A percentile compares a stretch with the other conserved stretches of the same genome.
Conservation (phyloP, 2,329 filamentous ascomycete species). For the Passalora sequoiae region DNA sequence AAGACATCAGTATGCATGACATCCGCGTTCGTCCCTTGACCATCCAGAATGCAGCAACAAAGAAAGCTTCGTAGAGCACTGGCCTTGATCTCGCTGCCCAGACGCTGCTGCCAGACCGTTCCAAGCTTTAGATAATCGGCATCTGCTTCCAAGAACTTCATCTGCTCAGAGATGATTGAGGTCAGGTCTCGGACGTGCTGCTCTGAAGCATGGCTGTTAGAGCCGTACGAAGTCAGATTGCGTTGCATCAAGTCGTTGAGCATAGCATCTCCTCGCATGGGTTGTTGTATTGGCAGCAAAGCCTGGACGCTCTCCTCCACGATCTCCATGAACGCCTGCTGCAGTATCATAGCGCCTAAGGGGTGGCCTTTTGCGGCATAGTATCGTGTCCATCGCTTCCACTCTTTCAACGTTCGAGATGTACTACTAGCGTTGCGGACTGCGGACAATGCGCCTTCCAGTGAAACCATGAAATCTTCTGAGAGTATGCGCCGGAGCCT, state of each 20-base stretch:
- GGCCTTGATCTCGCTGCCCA: slow-evolving; percentile 81
- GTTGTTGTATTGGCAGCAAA: slow-evolving; percentile 21
- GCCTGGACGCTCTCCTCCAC: slow-evolving; percentile 45
- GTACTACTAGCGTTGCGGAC: slow-evolving; percentile 72
- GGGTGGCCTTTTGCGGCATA: slow-evolving; percentile 77
- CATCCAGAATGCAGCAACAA: slow-evolving; percentile 77
- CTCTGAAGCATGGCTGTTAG: slow-evolving; percentile 26
- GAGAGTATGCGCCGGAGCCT: slow-evolving; percentile 69
- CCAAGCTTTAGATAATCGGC: slow-evolving; percentile 85
- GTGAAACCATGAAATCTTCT: slow-evolving; percentile 74
- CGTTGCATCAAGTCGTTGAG: slow-evolving; percentile 29
- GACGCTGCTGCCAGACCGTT: slow-evolving; percentile 76
- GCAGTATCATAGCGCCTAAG: slow-evolving; percentile 83
- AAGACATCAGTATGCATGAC: slow-evolving; percentile 56
- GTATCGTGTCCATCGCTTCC: slow-evolving; percentile 79
- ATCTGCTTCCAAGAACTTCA: slow-evolving; percentile 79
- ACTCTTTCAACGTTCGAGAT: slow-evolving; percentile 67
- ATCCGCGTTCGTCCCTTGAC: slow-evolving; percentile 62
- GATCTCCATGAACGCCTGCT: slow-evolving; percentile 81
- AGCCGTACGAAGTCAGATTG: slow-evolving; percentile 9
- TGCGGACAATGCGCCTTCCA: slow-evolving; percentile 86
- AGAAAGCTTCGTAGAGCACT: slow-evolving; percentile 76
- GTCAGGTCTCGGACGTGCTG: slow-evolving; percentile 56
- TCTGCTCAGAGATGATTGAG: slow-evolving; percentile 71
- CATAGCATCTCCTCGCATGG: slow-evolving; percentile 16